Base-by-base conservation (phyloP, 768 basidiomycete genomes). In the Trametes villosa region DNA sequence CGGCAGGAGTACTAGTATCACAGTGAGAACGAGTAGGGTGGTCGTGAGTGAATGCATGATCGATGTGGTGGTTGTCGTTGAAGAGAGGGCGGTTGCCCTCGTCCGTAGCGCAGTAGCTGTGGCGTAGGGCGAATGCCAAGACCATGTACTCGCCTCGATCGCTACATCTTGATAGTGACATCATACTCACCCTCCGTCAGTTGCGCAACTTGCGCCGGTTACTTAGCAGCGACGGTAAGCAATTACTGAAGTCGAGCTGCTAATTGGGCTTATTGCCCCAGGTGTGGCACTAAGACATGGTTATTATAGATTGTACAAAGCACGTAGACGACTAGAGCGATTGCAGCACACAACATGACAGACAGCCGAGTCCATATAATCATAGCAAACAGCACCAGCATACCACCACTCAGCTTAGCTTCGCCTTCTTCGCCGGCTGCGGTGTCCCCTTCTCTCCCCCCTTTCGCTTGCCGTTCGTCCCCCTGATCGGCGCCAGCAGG, bases 381-480 rank as follows among this genome's bases (percentile, higher is more conserved):
- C 59, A 51, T 58, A 65, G 34, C 56, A 57, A 52, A 54, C 27
- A 49, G 50, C 40, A 57, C 30, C 27, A 49, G 50, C 40, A 57
- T 24, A 49, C 9, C 40, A 47, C 34, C 20, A 22, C 26, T 83
- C 74, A 91, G 60, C 77, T 79, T 51, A 84, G 73, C 73, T 86
- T 91, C 46, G 75, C 77, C 76, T 87, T 91, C 84, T 92, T 70
- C 45, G 85, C 59, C 0, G 74, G 72, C 66, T 86, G 88, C 26
- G 85, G 79, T 8, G 79, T 85, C 18, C 77, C 79, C 61, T 83
- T 86, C 44, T 91, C 90, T 31, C 78, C 80, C 27, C 92, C 90
- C 71, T 92, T 92, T 62, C 90, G 79, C 76, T 91, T 92, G 40
- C 59, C 50, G 24, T 74, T 69, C 53, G 80, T 79, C 11, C 81